These are phyloP conservation scores for Heterobasidion annosum DNA, from an alignment of 1,284 basidiomycete genomes.

Conservation along the genomic window DNA sequence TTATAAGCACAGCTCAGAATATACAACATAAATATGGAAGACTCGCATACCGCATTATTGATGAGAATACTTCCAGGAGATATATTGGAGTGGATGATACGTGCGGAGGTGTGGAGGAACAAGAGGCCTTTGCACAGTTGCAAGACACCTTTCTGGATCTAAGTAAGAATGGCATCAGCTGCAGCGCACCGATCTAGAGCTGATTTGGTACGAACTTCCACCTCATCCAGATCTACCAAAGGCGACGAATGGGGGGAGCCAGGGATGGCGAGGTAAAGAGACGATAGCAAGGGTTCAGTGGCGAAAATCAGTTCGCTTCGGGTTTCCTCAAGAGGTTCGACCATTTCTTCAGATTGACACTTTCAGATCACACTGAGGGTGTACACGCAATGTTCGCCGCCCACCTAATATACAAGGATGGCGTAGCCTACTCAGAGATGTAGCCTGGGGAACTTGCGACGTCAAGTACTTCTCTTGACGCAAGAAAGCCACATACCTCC, in stretches of 20 bases:
- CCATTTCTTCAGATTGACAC: conserved; percentile 65
- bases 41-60: conserved; percentile 67
- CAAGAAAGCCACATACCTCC: conserved; percentile 47
- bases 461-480: conserved; percentile 4
- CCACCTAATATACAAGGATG: conserved; percentile 90
- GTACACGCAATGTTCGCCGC: conserved; percentile 10
- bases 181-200: background rate
- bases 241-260: conserved; percentile 45
- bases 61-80: conserved; percentile 81
- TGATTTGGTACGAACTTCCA: conserved; percentile 54
- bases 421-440: conserved; percentile 76
- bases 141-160: conserved; percentile 96
- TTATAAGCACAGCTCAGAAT: conserved; percentile 4
- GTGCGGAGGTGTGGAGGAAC: conserved; percentile 89
- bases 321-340: conserved; percentile 96
- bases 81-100: conserved; percentile 88
- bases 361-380: background rate
- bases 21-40: background rate
- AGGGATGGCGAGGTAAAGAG: conserved; percentile 67
- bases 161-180: conserved; percentile 4
- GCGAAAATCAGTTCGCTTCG: conserved; percentile 86
- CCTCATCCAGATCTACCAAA: conserved; percentile 75
- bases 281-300: conserved; percentile 82
- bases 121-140: conserved; percentile 90
- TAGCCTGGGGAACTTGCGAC: conserved; percentile 45